Conservation (phyloP, 2,329 filamentous ascomycete species). For the Monascus ruber region DNA sequence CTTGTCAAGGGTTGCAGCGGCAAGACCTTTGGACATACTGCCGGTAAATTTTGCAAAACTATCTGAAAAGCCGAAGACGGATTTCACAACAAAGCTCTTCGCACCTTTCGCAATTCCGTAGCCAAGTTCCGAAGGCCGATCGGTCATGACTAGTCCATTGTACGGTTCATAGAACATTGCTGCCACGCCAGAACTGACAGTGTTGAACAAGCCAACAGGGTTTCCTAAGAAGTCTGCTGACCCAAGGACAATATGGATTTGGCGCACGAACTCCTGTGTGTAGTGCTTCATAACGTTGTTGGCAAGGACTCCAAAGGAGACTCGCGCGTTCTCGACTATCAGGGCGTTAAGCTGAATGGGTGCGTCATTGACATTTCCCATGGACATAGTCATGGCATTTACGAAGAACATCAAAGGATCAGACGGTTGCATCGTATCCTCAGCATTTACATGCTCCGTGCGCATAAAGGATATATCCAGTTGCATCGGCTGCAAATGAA, state of each 20-base stretch:
- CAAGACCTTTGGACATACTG: constrained; percentile 90
- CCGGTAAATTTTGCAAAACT: constrained; percentile 97
- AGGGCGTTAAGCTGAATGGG: constrained; percentile 87
- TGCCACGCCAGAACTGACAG: constrained; percentile 88
- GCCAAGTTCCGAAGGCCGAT: constrained; percentile 88
- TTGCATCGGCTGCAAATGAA: constrained; percentile 97
- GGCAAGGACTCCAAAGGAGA: constrained; percentile 72
- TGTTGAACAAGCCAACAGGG: constrained; percentile 95
- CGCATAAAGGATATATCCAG: constrained; percentile 94
- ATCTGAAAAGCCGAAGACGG: constrained; percentile 92
- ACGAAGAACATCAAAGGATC: constrained; percentile 98
- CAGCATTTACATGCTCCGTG: constrained; percentile 89
- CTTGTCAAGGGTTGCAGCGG: constrained; percentile 91
- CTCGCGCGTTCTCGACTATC: constrained; percentile 86
- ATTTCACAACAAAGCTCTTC: constrained; percentile 96
- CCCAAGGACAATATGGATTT: constrained; percentile 93
- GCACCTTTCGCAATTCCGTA: constrained; percentile 93
- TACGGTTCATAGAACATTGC: constrained; percentile 99
- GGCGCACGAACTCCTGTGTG: constrained; percentile 87
- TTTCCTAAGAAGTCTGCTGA: constrained; percentile 97
- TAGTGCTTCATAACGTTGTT: constrained; percentile 90
- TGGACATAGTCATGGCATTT: constrained; percentile 98
- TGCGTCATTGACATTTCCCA: constrained; percentile 97
- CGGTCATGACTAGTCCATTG: constrained; percentile 91
- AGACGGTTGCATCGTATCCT: constrained; percentile 79